Base-by-base conservation (phyloP, 345 rosid species). In the Alliaria petiolata region DNA sequence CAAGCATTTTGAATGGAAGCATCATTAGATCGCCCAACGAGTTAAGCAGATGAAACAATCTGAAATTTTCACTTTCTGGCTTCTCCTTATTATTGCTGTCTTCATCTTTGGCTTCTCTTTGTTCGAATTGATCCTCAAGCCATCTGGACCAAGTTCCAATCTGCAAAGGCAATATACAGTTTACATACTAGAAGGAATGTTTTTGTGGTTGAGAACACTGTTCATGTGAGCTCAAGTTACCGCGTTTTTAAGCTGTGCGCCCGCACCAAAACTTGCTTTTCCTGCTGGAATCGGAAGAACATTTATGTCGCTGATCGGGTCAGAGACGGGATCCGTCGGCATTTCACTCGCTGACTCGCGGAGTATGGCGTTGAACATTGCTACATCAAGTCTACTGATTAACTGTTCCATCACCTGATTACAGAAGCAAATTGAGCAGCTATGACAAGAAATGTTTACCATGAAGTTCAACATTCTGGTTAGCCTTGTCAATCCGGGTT, bases 301-400 rank as follows among this genome's bases (percentile, higher is more conserved):
- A 71, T 83, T 89, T 8, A 91, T 75, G 76, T 93, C 97, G 45
- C 87, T 84, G 39, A 93, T 91, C 3, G 97, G 97, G 68, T 93
- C 98, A 13, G 98, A 93, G 45, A 91, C 82, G 1, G 98, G 97
- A 83, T 93, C 98, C 5, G 98, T 89, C 9, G 96, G 98, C 95
- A 93, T 93, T 76, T 93, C 98, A n/a, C 83, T 90, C 15, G 80
- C 86, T 50, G 98, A 91, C 78, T 91, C 97, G 30, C 97, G 98
- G 35, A 91, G 97, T 72, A 91, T 86, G 44, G 98, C 98, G 15
- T 93, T 93, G 85, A 93, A 93, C 96, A 93, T 93, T 72, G 98
- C 97, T 69, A 89, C 91, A 71, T 93, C 98, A 60, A 93, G 75
- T 74, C 98, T 89, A 78, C 76, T 69, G 56, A 93, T 92, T 79